Conservation (phyloP, 495 filamentous ascomycete genomes). For the Aspergillus sclerotiicarbonarius region DNA sequence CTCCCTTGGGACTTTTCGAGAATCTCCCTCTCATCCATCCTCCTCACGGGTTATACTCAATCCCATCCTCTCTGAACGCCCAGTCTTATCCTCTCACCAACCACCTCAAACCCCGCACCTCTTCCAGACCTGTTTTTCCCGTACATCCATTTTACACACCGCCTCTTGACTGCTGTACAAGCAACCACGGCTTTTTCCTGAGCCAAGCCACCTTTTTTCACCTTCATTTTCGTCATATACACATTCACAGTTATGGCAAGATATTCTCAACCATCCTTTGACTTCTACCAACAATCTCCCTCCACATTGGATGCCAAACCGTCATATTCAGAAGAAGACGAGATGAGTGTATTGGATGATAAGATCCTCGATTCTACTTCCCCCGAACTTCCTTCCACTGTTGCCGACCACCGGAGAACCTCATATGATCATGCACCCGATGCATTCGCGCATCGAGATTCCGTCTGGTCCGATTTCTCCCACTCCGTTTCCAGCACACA, state of each 20-base stretch:
- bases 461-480: conserved; percentile 73
- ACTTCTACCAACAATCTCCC: conserved; percentile 62
- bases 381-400: conserved; percentile 63
- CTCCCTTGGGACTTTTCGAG: conserved; percentile 1
- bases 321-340: conserved; percentile 74
- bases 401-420: conserved; percentile 61
- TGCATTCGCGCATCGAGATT: conserved; percentile 71
- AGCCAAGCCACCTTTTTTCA: conserved; percentile 29
- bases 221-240: conserved; percentile 26
- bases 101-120: conserved; percentile 17
- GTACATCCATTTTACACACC: conserved; percentile 21
- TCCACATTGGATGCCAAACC: conserved; percentile 61
- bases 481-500: conserved; percentile 42
- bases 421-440: conserved; percentile 67
- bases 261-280: conserved; percentile 47
- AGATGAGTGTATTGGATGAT: conserved; percentile 78
- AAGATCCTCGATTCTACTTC: conserved; percentile 74
- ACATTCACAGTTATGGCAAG: conserved; percentile 39
- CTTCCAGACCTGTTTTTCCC: conserved; percentile 4
- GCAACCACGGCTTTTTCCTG: conserved; percentile 1
- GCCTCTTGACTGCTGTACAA: conserved; percentile 16
- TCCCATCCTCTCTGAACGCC: not conserved
- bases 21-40: conserved; percentile 9
- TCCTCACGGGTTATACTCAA: conserved; percentile 6
- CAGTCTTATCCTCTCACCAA: conserved; percentile 12